Evolutionary conservation across 2,329 filamentous ascomycete species (phyloP), one percentile per base, ranked within the genome.

Genomic region (Penicillium corylophilum): DNA sequence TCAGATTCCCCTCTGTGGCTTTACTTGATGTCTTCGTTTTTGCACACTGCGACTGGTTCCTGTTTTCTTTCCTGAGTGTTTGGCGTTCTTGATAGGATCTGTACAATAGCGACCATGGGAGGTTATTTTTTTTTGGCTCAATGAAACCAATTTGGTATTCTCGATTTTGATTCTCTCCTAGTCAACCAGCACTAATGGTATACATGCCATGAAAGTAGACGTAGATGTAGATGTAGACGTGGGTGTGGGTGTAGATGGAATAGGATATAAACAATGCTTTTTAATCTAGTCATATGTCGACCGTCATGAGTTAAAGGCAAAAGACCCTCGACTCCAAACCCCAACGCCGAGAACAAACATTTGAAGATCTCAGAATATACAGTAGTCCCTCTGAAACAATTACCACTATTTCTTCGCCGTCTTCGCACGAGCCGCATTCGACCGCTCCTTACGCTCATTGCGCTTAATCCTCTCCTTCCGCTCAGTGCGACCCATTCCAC

Each of bases 401-500:
- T 48, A 40, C 26, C 60, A 28, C 45, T 64, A 46, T 56, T 61
- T 56, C 53, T 55, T 22, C 60, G 63, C 57, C 61, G 69, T 73
- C 56, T 67, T 65, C 15, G 73, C 71, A 59, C 78, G 77, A 63
- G 79, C 78, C 65, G 82, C 76, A 67, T 90, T 90, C 65, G 82
- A 83, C 66, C 85, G 80, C 83, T 84, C 82, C 74, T 82, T 81
- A 61, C 86, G 77, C 73, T 89, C 85, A 70, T 89, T 76, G 28
- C 75, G 65, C 60, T 72, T 72, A 61, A 84, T 90, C 60, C 85
- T 79, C 72, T 83, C 85, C 64, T 89, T 82, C 60, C 79, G 81
- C 74, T 93, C 90, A 64, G 82, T 71, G 79, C 85, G 66, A 75
- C 81, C 70, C 84, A 81, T 61, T 77, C 86, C 70, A 82, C 86